Conservation (phyloP, 2,329 filamentous ascomycete species). For the Immersiporthe knoxdaviesiana region DNA sequence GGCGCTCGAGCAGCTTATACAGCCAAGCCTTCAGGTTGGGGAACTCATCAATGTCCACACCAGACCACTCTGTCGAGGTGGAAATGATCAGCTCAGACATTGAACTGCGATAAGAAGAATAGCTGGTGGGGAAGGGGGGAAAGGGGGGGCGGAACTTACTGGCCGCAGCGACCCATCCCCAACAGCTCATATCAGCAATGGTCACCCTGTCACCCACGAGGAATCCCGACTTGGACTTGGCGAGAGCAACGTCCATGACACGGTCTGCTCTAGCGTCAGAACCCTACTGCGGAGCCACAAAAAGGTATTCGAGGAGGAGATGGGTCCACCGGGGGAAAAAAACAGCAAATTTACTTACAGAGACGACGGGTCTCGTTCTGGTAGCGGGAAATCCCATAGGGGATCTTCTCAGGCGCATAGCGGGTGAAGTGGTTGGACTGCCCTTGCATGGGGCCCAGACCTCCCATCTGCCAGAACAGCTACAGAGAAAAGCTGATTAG, state of each 20-base stretch:
- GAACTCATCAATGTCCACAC: constrained; percentile 74
- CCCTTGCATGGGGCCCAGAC: constrained; percentile 81
- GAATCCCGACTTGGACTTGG: constrained; percentile 57
- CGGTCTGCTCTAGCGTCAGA: constrained; percentile 55
- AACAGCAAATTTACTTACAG: neutral
- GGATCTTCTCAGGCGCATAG: constrained; percentile 81
- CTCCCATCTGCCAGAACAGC: constrained; percentile 77
- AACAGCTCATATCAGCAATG: constrained; percentile 78
- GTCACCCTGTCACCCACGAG: constrained; percentile 71
- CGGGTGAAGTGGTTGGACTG: constrained; percentile 82
- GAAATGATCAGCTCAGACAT: neutral
- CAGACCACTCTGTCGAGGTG: constrained; percentile 57
- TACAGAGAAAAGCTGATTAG: constrained; percentile 32
- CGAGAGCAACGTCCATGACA: constrained; percentile 74
- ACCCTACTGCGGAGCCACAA: neutral
- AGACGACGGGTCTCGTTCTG: constrained; percentile 81
- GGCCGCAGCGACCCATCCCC: constrained; percentile 71
- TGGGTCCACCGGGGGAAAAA: neutral
- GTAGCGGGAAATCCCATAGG: constrained; percentile 83
- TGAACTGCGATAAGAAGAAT: neutral
- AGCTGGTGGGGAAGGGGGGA: too few relatives aligned
- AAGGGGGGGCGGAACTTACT: constrained; percentile 43
- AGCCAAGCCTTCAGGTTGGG: constrained; percentile 79
- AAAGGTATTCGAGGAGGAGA: neutral
- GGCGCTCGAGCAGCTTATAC: constrained; percentile 67